Evolutionary conservation across 2,329 filamentous ascomycete species (phyloP).

Genomic region (Pseudopithomyces chartarum): DNA sequence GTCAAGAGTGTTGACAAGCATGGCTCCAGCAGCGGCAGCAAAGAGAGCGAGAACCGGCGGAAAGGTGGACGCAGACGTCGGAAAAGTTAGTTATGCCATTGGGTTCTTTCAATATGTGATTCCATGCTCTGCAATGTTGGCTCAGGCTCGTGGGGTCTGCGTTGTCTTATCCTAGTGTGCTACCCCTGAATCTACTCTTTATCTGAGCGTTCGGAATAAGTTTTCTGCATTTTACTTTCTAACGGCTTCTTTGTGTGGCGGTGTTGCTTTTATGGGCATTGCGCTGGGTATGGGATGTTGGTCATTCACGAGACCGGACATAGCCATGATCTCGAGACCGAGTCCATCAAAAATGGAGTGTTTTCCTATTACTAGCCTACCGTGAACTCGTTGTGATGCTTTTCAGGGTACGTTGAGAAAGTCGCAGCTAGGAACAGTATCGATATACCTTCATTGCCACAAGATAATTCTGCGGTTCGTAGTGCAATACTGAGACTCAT

Average conservation of each 20-base stretch:
- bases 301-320: not conserved
- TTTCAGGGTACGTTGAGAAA: too few species aligned
- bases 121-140: not conserved
- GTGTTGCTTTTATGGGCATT: not conserved
- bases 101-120: not conserved
- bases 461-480: too few species aligned
- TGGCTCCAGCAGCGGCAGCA: constrained; percentile 21
- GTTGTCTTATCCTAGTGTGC: too few species aligned
- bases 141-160: too few species aligned
- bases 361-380: not conserved
- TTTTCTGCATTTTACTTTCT: not conserved
- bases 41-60: constrained; percentile 31
- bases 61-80: constrained; percentile 30
- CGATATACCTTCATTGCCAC: too few species aligned
- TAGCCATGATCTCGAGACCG: not conserved
- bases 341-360: not conserved
- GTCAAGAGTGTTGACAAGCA: constrained; percentile 20
- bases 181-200: too few species aligned
- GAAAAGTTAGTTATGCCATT: constrained; percentile 13
- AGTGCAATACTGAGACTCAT: too few species aligned
- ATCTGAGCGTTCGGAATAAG: not conserved
- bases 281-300: constrained; percentile 6
- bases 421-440: not conserved
- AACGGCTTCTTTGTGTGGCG: not conserved
- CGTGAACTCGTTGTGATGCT: not conserved